These are phyloP conservation scores for Pueraria montana DNA, from an alignment of 306 rosid species.

Conservation along the genomic window DNA sequence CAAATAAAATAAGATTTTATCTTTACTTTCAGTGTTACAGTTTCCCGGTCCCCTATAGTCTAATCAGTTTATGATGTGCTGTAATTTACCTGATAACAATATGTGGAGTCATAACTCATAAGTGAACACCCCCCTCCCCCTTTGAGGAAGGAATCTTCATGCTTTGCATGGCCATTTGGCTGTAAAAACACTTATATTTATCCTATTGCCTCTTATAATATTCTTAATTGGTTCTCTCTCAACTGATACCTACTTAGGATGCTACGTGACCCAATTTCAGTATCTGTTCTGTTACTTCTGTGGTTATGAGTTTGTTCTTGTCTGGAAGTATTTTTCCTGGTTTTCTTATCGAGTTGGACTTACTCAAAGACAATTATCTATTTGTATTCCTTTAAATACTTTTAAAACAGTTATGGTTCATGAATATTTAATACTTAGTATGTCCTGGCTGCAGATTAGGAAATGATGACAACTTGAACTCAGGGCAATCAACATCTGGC, in stretches of 20 bases:
- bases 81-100: too few species aligned
- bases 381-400: neutral
- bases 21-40: too few species aligned
- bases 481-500: constrained; percentile 80
- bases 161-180: neutral
- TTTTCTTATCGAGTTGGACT: neutral
- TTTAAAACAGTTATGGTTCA: constrained; percentile 10
- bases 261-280: constrained; percentile 15
- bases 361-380: neutral
- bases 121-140: too few species aligned
- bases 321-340: constrained; percentile 4
- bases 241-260: neutral
- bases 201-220: neutral
- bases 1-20: too few species aligned
- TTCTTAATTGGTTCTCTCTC: neutral
- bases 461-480: constrained; percentile 61
- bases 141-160: too few species aligned
- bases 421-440: neutral
- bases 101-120: too few species aligned
- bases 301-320: constrained; percentile 19
- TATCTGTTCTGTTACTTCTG: constrained; percentile 33
- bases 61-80: too few species aligned
- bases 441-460: constrained; percentile 77
- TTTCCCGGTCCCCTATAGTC: too few species aligned
- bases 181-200: neutral